Evolutionary conservation across 1,284 basidiomycete species (phyloP).

Genomic region (Sutorius eximius): DNA sequence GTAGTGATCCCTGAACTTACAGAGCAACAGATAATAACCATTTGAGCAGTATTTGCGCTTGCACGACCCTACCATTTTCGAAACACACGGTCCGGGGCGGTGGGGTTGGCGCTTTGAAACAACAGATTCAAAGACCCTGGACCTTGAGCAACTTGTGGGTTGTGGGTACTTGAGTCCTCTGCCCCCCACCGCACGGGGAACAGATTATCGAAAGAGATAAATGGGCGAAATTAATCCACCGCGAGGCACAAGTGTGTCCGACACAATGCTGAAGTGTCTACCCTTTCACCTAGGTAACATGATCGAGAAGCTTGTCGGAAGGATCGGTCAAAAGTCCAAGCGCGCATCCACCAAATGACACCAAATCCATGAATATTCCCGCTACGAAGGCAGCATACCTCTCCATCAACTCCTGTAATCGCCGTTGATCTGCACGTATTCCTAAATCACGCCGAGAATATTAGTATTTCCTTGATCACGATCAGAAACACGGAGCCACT

Average conservation of each 20-base stretch:
- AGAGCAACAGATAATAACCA: not conserved
- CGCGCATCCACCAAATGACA: not conserved
- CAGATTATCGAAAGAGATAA: not conserved
- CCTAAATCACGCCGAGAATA: constrained; percentile 18
- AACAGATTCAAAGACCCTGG: not conserved
- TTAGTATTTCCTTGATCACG: constrained; percentile 1
- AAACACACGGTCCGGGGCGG: constrained; percentile 3
- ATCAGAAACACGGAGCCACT: constrained; percentile 37
- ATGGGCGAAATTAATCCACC: not conserved
- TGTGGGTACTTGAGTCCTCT: not conserved
- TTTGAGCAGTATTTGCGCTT: not conserved
- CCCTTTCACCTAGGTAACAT: constrained; percentile 8
- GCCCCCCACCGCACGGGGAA: not conserved
- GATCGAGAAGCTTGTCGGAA: not conserved
- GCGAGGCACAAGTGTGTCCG: not conserved
- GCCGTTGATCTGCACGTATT: constrained; percentile 64
- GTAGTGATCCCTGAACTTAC: constrained; percentile 1
- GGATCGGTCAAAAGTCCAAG: not conserved
- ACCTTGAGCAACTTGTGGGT: not conserved
- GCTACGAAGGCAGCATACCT: too few relatives aligned
- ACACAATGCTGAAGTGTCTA: not conserved
- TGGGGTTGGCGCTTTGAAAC: not conserved
- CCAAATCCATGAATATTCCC: too few relatives aligned
- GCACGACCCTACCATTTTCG: not conserved
- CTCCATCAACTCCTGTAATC: constrained; percentile 57